Evolutionary conservation across 306 rosid species (phyloP), one percentile per base, ranked within the genome.

Genomic region (Calophaca sinica): DNA sequence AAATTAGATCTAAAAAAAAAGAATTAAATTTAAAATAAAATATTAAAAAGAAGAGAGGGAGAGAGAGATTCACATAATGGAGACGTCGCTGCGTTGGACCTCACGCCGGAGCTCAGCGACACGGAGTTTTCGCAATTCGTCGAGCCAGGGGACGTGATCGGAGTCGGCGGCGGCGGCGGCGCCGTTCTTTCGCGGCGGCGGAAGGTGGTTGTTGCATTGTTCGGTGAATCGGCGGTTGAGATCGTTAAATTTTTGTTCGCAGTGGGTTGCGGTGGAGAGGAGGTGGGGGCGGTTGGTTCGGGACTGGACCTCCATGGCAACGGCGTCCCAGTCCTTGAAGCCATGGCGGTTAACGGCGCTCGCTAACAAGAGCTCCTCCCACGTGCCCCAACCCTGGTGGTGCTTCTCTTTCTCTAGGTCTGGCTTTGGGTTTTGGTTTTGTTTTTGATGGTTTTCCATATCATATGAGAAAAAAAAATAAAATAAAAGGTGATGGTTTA

Each of bases 281-380:
- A 85, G 86, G 42, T 67, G 70, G 0, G 93, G 83, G 62, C 88
- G 89, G 79, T 87, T 82, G 80, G 85, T 84, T 33, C 86, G 81
- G 14, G 81, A 66, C 79, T 88, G 93, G 33, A 92, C 77, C 78
- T 89, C 97, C 86, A 79, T 74, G 70, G 93, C 83, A 31, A 92
- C 83, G 71, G 89, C 10, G 55, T 86, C 84, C 97, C 97, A 91
- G 83, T 88, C 89, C 57, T 80, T 65, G 78, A 75, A 77, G 59
- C 97, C 97, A 78, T 91, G 91, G 69, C 96, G 97, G 61, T 86
- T 81, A 2, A 91, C 97, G 52, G 97, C 97, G 70, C 48, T 79
- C 0, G 88, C 96, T 1, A 91, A 84, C 68, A 91, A 14, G 3
- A 91, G 87, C 66, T 91, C 97, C 68, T 91, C 97, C 96, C 89